Percentiles rank a stretch among this genome's conserved stretches.
Conservation (phyloP, 257 asterid genomes). For the Nemophila menziesii region DNA sequence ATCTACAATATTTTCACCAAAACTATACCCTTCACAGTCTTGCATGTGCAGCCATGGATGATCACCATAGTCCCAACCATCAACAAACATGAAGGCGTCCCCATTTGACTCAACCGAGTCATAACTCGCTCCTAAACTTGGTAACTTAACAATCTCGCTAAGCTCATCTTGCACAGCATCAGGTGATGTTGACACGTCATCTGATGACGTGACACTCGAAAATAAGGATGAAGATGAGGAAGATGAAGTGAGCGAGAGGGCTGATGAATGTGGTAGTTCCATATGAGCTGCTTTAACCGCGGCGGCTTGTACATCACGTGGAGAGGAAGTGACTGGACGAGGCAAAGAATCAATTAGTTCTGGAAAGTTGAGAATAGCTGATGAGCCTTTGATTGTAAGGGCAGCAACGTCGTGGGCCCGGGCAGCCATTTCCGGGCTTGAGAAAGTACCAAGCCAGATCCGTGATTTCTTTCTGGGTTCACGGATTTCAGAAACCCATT, state of each 20-base stretch:
- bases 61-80: slow-evolving; percentile 38
- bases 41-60: slow-evolving; percentile 24
- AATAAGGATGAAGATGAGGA: slow-evolving; percentile 7
- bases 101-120: slow-evolving; percentile 20
- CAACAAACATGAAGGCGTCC: slow-evolving; percentile 20
- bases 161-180: slow-evolving; percentile 30
- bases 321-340: slow-evolving; percentile 41
- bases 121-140: slow-evolving; percentile 34
- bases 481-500: slow-evolving; percentile 72
- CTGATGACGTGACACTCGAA: slow-evolving; percentile 16
- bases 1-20: slow-evolving; percentile 27
- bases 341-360: slow-evolving; percentile 40
- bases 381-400: slow-evolving; percentile 36
- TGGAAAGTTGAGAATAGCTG: slow-evolving; percentile 50
- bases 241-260: neutral
- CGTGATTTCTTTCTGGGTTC: slow-evolving; percentile 61
- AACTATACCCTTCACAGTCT: slow-evolving; percentile 15
- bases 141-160: slow-evolving; percentile 59
- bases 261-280: slow-evolving; percentile 27
- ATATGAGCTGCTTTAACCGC: slow-evolving; percentile 71
- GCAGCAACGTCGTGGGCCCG: slow-evolving; percentile 74
- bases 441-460: slow-evolving; percentile 66
- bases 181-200: slow-evolving; percentile 9
- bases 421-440: slow-evolving; percentile 70
- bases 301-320: slow-evolving; percentile 53